These are phyloP conservation scores for Cladophialophora psammophila DNA, from an alignment of 2,329 filamentous ascomycete genomes.

Conservation along the genomic window DNA sequence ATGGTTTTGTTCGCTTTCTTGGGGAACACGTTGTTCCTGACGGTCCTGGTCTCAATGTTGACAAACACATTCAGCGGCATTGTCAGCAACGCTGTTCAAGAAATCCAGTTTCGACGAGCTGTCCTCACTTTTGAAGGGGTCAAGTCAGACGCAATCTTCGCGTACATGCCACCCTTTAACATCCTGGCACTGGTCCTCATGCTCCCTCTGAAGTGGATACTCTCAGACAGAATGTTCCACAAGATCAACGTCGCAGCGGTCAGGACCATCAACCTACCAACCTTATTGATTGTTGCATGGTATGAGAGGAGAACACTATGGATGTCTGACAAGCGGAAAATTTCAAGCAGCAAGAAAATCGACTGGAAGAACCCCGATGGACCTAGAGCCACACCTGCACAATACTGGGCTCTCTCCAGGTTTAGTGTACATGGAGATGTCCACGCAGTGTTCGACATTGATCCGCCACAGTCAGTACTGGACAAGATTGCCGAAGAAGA, in stretches of 20 bases:
- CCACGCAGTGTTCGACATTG: constrained; percentile 74
- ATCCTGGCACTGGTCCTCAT: constrained; percentile 76
- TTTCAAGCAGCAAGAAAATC: constrained; percentile 25
- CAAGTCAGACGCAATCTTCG: constrained; percentile 82
- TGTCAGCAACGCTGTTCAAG: constrained; percentile 76
- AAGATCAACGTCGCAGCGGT: constrained; percentile 84
- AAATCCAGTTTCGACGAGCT: constrained; percentile 81
- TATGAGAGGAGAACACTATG: constrained; percentile 75
- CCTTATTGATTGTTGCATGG: constrained; percentile 73
- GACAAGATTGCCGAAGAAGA: constrained; percentile 66
- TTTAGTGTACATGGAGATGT: constrained; percentile 76
- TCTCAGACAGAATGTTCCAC: constrained; percentile 86
- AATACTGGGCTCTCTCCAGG: constrained; percentile 71
- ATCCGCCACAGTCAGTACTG: constrained; percentile 68
- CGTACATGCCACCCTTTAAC: constrained; percentile 84
- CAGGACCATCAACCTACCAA: constrained; percentile 75
- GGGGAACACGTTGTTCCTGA: constrained; percentile 85
- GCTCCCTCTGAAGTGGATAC: constrained; percentile 77
- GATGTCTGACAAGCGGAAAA: constrained; percentile 44
- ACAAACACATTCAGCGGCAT: constrained; percentile 84
- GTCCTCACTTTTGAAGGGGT: constrained; percentile 86
- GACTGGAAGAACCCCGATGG: constrained; percentile 37
- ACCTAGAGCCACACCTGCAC: constrained; percentile 30
- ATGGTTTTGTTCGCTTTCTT: constrained; percentile 88
- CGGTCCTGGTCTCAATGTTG: constrained; percentile 85